phyloP scores from a whole-genome alignment of 2,329 filamentous ascomycete genomes.

The Fusarium haematococcum region DNA sequence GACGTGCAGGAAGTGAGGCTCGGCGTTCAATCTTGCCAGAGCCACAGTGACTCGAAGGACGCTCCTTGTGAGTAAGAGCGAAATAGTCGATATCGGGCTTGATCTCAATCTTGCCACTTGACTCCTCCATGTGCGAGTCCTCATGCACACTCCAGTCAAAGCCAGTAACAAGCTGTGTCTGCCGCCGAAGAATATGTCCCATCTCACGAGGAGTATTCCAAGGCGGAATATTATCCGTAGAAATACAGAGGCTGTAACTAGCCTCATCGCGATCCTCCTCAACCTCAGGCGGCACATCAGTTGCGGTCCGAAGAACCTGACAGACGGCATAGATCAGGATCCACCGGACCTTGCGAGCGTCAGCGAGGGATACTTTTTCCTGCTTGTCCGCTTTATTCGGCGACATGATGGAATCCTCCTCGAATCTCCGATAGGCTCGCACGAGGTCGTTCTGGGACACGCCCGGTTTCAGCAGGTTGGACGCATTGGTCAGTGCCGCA shows the following conservation, averaged over 20 bases:
- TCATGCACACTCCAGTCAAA: constrained; percentile 24
- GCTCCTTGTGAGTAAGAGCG: constrained; percentile 54
- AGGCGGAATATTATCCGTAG: constrained; percentile 56
- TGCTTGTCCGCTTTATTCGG: constrained; percentile 65
- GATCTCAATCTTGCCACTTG: constrained; percentile 53
- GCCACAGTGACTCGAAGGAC: constrained; percentile 7
- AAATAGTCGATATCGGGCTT: constrained; percentile 69
- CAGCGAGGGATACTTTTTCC: constrained; percentile 66
- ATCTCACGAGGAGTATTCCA: constrained; percentile 55
- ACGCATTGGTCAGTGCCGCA: constrained; percentile 64
- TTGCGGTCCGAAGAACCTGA: constrained; percentile 77
- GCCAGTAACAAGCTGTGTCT: constrained; percentile 43
- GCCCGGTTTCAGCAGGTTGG: constrained; percentile 56
- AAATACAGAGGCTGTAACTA: constrained; percentile 67
- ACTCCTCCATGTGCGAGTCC: constrained; percentile 1
- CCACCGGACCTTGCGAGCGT: constrained; percentile 84
- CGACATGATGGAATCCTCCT: constrained; percentile 66
- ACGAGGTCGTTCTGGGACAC: constrained; percentile 69
- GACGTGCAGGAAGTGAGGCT: constrained; percentile 32
- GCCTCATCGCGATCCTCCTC: constrained; percentile 63
- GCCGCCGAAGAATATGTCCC: constrained; percentile 44
- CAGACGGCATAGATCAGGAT: constrained; percentile 79
- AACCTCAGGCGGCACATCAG: constrained; percentile 71
- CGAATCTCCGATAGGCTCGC: constrained; percentile 76
- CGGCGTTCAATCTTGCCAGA: constrained; percentile 31